These are phyloP conservation scores for Lasiodiplodia theobromae DNA, from an alignment of 2,329 filamentous ascomycete genomes.

Conservation along the genomic window DNA sequence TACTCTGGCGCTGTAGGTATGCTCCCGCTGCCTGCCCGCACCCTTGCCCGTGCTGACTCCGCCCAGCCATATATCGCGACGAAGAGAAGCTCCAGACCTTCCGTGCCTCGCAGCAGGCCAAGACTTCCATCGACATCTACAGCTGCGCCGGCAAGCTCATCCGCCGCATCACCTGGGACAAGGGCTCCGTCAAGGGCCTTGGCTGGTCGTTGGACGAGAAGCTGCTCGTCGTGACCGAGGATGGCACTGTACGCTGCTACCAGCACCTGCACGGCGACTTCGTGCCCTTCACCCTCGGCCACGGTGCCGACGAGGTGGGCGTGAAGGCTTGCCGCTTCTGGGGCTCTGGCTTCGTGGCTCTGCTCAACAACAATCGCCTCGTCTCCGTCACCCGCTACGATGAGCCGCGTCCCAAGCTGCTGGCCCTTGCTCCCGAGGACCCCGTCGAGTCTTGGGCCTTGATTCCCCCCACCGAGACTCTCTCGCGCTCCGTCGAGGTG, in stretches of 20 bases:
- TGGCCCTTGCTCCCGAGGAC: constrained; percentile 79
- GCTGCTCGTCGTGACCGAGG: constrained; percentile 83
- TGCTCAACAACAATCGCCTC: constrained; percentile 86
- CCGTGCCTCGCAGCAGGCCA: constrained; percentile 72
- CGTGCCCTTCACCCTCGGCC: constrained; percentile 88
- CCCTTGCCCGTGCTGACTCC: constrained; percentile 10
- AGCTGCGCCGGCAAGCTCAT: constrained; percentile 90
- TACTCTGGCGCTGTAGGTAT: constrained; percentile 93
- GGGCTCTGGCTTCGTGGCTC: constrained; percentile 87
- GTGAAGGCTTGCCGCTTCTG: constrained; percentile 93
- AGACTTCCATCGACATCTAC: constrained; percentile 91
- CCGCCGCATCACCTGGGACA: constrained; percentile 86
- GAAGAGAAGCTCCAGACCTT: constrained; percentile 83
- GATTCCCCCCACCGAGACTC: constrained; percentile 84
- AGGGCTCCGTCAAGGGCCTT: constrained; percentile 82
- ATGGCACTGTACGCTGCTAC: constrained; percentile 90
- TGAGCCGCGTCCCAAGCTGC: constrained; percentile 84
- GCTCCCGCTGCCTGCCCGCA: constrained; percentile 34
- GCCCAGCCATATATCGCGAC: constrained; percentile 79
- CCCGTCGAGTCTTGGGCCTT: constrained; percentile 87
- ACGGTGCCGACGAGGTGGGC: constrained; percentile 86
- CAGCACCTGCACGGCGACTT: constrained; percentile 94
- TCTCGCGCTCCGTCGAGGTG: constrained; percentile 92
- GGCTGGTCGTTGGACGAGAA: constrained; percentile 98
- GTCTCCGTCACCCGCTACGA: constrained; percentile 88